Evolutionary conservation across 441 rosid genomes (phyloP).

Genomic region (Pelargonium cotyledonis): DNA sequence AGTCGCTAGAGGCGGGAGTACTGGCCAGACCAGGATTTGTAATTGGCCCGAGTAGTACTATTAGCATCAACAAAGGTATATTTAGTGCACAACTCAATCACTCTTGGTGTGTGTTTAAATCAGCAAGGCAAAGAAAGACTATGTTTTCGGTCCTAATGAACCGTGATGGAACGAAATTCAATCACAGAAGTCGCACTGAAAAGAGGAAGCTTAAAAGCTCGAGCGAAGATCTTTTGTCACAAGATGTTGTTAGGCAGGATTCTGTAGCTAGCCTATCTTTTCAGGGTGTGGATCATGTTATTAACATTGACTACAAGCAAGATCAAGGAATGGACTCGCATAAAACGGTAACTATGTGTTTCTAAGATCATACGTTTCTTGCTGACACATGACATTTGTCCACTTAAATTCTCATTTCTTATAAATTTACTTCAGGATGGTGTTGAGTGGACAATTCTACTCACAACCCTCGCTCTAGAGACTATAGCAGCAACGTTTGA

Average conservation of each 20-base stretch:
- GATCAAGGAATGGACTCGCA: background rate
- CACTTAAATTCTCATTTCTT: background rate
- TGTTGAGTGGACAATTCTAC: background rate
- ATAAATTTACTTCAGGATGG: background rate
- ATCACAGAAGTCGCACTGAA: background rate
- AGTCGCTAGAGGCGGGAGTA: background rate
- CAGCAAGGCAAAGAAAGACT: background rate
- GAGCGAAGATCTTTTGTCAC: background rate
- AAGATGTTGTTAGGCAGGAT: background rate
- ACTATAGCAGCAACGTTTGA: background rate
- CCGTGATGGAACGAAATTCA: background rate
- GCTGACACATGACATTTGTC: background rate
- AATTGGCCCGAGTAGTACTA: background rate
- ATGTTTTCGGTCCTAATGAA: background rate
- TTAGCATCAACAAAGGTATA: background rate
- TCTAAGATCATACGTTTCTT: background rate
- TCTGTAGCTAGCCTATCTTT: background rate
- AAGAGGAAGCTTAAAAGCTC: background rate
- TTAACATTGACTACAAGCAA: background rate
- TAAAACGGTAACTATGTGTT: background rate
- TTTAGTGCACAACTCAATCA: background rate
- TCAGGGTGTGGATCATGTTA: background rate
- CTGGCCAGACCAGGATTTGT: background rate
- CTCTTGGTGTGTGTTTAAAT: background rate
- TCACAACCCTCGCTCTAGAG: background rate